Conservation (phyloP, 768 basidiomycete species). For the Daedaleopsis nitida region DNA sequence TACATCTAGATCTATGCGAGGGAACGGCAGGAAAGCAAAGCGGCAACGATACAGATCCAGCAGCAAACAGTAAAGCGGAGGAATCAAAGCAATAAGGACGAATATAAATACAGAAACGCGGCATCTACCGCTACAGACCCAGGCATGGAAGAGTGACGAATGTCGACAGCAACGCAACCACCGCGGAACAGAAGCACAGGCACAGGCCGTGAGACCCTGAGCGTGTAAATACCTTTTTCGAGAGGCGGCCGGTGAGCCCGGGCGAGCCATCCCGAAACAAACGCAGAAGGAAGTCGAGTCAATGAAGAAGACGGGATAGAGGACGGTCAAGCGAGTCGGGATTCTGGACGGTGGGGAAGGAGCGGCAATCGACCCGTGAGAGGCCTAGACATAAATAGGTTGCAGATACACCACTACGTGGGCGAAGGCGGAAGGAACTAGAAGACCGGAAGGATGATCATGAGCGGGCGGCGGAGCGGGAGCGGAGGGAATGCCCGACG, state of each 20-base stretch:
- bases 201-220: not conserved
- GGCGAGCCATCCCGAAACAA: not conserved
- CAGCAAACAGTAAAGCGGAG: not conserved
- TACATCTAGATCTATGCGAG: too few species aligned
- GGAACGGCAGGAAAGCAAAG: not conserved
- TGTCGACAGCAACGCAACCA: not conserved
- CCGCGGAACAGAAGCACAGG: not conserved
- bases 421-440: slow-evolving; percentile 46
- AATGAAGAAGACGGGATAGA: not conserved
- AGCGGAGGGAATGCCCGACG: not conserved
- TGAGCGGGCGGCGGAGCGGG: not conserved
- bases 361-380: not conserved
- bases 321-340: too few species aligned
- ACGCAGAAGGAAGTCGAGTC: not conserved
- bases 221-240: not conserved
- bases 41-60: not conserved
- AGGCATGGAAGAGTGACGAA: not conserved
- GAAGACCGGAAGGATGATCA: not conserved
- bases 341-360: not conserved
- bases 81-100: not conserved
- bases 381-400: not conserved
- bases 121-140: not conserved
- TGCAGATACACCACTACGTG: slow-evolving; percentile 52
- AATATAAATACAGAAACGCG: not conserved
- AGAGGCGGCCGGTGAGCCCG: not conserved